These are phyloP conservation scores for Fusarium ambrosium DNA, from an alignment of 2,329 filamentous ascomycete genomes.

Conservation along the genomic window DNA sequence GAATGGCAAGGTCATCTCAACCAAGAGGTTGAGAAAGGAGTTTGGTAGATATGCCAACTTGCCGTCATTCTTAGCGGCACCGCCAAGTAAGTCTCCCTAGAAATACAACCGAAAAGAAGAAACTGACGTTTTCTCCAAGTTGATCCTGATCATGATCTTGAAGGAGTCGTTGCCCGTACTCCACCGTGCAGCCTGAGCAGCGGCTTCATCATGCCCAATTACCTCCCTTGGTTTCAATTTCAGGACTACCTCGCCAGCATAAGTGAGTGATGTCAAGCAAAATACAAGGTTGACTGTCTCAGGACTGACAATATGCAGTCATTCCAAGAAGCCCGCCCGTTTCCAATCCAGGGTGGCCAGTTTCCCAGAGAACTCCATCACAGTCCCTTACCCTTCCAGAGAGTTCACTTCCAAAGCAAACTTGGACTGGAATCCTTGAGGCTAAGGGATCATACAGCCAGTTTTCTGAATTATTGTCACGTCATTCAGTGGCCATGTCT, in stretches of 20 bases:
- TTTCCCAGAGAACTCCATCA: not conserved
- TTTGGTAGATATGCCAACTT: not conserved
- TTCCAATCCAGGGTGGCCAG: too few species aligned
- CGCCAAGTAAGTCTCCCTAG: not conserved
- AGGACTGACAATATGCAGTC: not conserved
- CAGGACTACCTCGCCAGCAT: not conserved
- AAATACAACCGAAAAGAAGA: not conserved
- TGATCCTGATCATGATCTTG: not conserved
- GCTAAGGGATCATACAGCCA: not conserved
- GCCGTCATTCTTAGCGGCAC: not conserved
- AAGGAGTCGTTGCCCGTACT: not conserved
- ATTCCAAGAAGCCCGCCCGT: not conserved
- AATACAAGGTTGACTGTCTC: not conserved
- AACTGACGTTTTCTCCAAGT: not conserved
- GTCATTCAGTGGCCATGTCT: fast-evolving
- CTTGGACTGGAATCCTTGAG: not conserved
- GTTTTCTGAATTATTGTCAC: not conserved
- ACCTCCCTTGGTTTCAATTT: not conserved
- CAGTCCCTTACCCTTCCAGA: not conserved
- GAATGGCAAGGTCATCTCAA: not conserved
- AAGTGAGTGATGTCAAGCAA: fast-evolving
- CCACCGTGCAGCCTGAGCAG: not conserved
- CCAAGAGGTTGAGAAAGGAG: not conserved
- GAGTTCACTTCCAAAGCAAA: not conserved
- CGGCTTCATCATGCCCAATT: not conserved